Evolutionary conservation across 441 rosid species (phyloP).

Genomic region (Croton setiger): DNA sequence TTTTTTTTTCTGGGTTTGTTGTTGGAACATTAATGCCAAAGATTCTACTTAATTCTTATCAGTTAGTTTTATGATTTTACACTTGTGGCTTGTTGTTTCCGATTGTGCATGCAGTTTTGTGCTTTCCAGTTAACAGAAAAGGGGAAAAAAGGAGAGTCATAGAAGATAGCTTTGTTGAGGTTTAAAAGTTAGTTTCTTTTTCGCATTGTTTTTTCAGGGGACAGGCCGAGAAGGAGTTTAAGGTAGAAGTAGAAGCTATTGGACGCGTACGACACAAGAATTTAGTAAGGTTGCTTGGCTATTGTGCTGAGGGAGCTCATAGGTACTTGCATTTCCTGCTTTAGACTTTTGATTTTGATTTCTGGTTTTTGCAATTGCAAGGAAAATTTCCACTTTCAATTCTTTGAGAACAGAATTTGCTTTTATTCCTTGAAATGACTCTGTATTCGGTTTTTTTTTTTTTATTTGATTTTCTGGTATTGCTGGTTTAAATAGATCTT

Average conservation of each 20-base stretch:
- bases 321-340: conserved; percentile 31
- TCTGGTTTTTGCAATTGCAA: neutral
- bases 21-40: neutral
- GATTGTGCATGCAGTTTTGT: neutral
- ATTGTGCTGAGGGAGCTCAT: conserved; percentile 74
- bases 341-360: neutral
- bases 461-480: neutral
- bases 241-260: conserved; percentile 70
- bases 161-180: neutral
- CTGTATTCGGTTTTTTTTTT: neutral
- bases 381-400: too few species aligned
- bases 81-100: neutral
- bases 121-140: neutral
- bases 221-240: conserved; percentile 69
- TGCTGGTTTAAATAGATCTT: neutral
- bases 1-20: neutral
- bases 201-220: conserved; percentile 38
- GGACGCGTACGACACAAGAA: conserved; percentile 73
- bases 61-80: neutral
- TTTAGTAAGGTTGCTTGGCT: conserved; percentile 62
- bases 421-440: conserved; percentile 7
- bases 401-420: neutral
- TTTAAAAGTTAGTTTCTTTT: conserved; percentile 11
- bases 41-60: too few species aligned
- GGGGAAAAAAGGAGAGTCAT: neutral